Base-by-base conservation (phyloP, 192 early-diverging fungal genomes). In the Thoreauomyces humboldtii region DNA sequence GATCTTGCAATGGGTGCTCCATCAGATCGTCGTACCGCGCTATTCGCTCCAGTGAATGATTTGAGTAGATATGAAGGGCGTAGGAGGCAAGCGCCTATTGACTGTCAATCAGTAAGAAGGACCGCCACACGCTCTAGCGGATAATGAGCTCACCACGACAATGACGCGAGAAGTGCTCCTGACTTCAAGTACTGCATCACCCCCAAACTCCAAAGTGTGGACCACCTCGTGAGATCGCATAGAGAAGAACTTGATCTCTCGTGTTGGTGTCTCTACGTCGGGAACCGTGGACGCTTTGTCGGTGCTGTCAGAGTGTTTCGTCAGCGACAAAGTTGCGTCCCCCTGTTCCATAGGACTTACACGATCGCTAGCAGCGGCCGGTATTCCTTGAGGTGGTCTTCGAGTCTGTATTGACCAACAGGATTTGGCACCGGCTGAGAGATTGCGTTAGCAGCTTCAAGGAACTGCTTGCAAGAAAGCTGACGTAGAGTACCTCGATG, bases 201-300 rank as follows among this genome's bases (percentile, higher is more conserved):
- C 72, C 25, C 36, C 58, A 70, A 81, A 73, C 47, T 81, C 71
- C 21, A 85, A 37, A 1, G 61, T 70, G 74, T 78, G 25, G 4
- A 87, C 59, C 0, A 84, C 35, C 46, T 75, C 54, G 48, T 81
- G 81, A 4, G 76, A 73, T 9, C 73, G 70, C 22, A 90, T 63
- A 0, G 88, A 89, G 71, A 84, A 89, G 7, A 90, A 67, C 25
- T 77, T 59, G 19, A 80, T n/a, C n/a, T n/a, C n/a, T n/a, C n/a
- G n/a, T n/a, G n/a, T n/a, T n/a, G n/a, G n/a, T n/a, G n/a, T n/a
- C n/a, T n/a, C n/a, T n/a, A n/a, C n/a, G n/a, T n/a, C n/a, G n/a
- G n/a, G n/a, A n/a, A n/a, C n/a, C n/a, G n/a, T n/a, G n/a, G n/a
- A n/a, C n/a, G n/a, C n/a, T n/a, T n/a, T n/a, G n/a, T n/a, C n/a